Evolutionary conservation across 73 alveolate genomes (phyloP), one percentile per base, ranked within the genome.

Genomic region (Symbiodinium natans): DNA sequence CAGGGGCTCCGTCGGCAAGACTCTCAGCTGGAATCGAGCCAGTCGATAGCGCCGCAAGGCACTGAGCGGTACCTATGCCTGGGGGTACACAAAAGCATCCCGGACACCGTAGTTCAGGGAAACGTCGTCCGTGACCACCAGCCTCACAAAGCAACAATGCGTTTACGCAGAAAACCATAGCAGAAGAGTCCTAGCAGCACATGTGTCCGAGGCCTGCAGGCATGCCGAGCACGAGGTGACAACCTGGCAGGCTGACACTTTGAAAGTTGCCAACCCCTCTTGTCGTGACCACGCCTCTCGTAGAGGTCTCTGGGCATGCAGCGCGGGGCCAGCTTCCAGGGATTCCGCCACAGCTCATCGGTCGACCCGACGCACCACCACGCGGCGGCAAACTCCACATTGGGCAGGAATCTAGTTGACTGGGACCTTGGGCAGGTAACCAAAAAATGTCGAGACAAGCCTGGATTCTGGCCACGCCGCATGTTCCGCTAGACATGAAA

Each of bases 311-410:
- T 68, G 39, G 97, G 97, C 97, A 90, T 90, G 80, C 56, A 40
- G 31, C 97, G 88, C 17, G 97, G 97, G 48, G 97, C 97, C 48
- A 90, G 40, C 97, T 90, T 90, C 97, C 97, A 90, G 59, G 97
- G 97, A 52, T 90, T 90, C 41, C 97, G 97, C 97, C 97, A 90
- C 8, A 90, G 34, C 31, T 41, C 54, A 27, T 90, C 80, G 56
- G 97, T 90, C 52, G 87, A 25, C 4, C 82, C 97, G 77, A 2
- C n/a, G 82, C 97, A 90, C 97, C 97, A 90, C 97, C 97, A 90
- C 36, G 56, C 0, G 40, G 97, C 97, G 23, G 97, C 97, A 54
- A 90, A 90, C 88, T 90, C 97, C 80, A 90, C 97, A 89, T 90
- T 90, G 43, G 97, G 97, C 97, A 90, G 52, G 48, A 90, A 90